A percentile compares a stretch with the other conserved stretches of the same genome.
Evolutionary conservation across 2,329 filamentous ascomycete species (phyloP).

Genomic region (Pseudodiploospora longispora): DNA sequence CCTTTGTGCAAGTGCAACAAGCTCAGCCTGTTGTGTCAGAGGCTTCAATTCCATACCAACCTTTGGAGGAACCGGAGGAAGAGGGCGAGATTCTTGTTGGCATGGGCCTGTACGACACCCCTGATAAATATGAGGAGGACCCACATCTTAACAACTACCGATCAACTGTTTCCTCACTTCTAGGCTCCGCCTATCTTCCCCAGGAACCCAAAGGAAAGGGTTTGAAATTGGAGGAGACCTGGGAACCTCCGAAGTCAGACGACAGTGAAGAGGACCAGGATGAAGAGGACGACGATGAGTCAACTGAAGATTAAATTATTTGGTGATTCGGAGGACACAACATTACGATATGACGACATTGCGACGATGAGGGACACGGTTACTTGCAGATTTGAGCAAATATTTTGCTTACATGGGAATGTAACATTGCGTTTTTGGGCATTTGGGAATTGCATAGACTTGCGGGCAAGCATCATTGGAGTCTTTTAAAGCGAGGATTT

Average conservation of each 20-base stretch:
- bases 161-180: constrained; percentile 45
- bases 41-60: constrained; percentile 40
- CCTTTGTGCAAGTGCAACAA: constrained; percentile 44
- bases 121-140: constrained; percentile 46
- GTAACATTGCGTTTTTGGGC: too few relatives aligned
- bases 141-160: constrained; percentile 46
- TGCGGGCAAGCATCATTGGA: too few relatives aligned
- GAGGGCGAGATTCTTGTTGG: constrained; percentile 70
- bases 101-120: constrained; percentile 72
- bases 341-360: too few relatives aligned
- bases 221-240: constrained; percentile 74
- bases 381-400: too few relatives aligned
- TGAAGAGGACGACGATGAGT: constrained; percentile 32
- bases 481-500: too few relatives aligned
- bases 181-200: constrained; percentile 40
- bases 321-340: too few relatives aligned
- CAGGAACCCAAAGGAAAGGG: constrained; percentile 56
- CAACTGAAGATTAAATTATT: constrained; percentile 20
- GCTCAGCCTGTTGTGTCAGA: constrained; percentile 39
- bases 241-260: constrained; percentile 59
- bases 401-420: too few relatives aligned
- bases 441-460: too few relatives aligned
- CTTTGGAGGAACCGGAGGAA: constrained; percentile 45
- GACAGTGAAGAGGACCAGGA: constrained; percentile 47
- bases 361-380: too few relatives aligned